A percentile compares a stretch with the other conserved stretches of the same genome.
These are phyloP conservation scores for Irpex sp. DNA, from an alignment of 1,284 basidiomycete genomes.

Conservation along the genomic window DNA sequence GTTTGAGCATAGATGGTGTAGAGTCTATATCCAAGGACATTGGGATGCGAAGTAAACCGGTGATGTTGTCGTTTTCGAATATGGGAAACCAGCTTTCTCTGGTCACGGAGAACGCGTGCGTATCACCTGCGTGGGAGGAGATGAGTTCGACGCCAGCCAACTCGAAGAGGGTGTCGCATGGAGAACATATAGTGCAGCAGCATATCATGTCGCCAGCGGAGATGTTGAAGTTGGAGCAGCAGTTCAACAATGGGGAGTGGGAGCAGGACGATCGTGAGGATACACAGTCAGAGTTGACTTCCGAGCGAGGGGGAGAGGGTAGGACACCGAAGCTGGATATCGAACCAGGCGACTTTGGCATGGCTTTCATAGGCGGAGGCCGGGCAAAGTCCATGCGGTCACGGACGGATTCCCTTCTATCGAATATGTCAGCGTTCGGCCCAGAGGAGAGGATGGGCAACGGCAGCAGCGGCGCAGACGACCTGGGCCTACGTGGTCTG, in stretches of 20 bases:
- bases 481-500: background rate
- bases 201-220: slow-evolving; percentile 66
- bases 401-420: slow-evolving; percentile 19
- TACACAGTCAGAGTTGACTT: background rate
- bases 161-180: slow-evolving; percentile 21
- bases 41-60: slow-evolving; percentile 16
- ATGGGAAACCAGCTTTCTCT: slow-evolving; percentile 23
- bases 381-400: slow-evolving; percentile 13
- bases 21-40: slow-evolving; percentile 9
- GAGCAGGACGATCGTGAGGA: slow-evolving; percentile 18
- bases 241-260: slow-evolving; percentile 24
- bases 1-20: slow-evolving; percentile 33
- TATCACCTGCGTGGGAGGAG: slow-evolving; percentile 44
- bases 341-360: slow-evolving; percentile 23
- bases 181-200: slow-evolving; percentile 56
- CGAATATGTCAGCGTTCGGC: slow-evolving; percentile 24
- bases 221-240: slow-evolving; percentile 54
- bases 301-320: background rate
- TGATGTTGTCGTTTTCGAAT: slow-evolving; percentile 23
- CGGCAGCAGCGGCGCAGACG: background rate
- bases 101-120: slow-evolving; percentile 26
- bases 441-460: slow-evolving; percentile 1
- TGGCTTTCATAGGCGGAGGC: slow-evolving; percentile 15
- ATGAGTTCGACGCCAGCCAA: background rate
- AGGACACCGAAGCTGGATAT: slow-evolving; percentile 21